Evolutionary conservation across 345 rosid genomes (phyloP), one percentile per base, ranked within the genome.

Genomic region (Ricinus communis): DNA sequence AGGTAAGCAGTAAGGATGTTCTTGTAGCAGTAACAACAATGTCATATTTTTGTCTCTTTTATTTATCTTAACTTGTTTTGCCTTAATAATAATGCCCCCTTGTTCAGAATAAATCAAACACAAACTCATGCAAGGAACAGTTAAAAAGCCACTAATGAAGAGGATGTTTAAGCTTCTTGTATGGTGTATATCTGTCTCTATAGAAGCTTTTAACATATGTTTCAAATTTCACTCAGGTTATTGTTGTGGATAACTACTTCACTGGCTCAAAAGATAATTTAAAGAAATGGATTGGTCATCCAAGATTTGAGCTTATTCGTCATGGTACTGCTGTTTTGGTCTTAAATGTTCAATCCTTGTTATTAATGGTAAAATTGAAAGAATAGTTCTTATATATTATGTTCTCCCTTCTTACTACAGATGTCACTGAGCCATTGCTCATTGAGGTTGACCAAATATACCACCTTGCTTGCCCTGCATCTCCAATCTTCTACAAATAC

Each of bases 401-500:
- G 2, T 49, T 8, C 61, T 69, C 3, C 18, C 2, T 76, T 33
- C 66, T 43, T 66, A 54, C 56, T 36, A 9, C 76, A 94, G 98
- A 94, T 87, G 96, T 94, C 41, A 94, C 98, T 8, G 97, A 94
- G 82, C 82, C 98, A 14, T 74, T 94, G 84, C 81, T 94, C 55
- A 64, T 94, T 33, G 98, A 94, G 83, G 95, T 91, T 73, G 98
- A 94, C 81, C 86, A 80, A 72, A 91, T 94, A 52, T 94, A 94
- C 75, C 98, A 94, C 71, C 96, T 94, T 70, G 97, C 98, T 62
- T 91, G 96, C 80, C 98, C 96, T 70, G 98, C 98, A 38, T 93
- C 98, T 66, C 97, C 97, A 45, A 94, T 94, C 73, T 94, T 94
- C 86, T 94, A 94, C 87, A 91, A 94, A 71, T 87, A 91, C 85